Base-by-base conservation (phyloP, 352 stramenopile species). In the Peronosclerospora sorghi region DNA sequence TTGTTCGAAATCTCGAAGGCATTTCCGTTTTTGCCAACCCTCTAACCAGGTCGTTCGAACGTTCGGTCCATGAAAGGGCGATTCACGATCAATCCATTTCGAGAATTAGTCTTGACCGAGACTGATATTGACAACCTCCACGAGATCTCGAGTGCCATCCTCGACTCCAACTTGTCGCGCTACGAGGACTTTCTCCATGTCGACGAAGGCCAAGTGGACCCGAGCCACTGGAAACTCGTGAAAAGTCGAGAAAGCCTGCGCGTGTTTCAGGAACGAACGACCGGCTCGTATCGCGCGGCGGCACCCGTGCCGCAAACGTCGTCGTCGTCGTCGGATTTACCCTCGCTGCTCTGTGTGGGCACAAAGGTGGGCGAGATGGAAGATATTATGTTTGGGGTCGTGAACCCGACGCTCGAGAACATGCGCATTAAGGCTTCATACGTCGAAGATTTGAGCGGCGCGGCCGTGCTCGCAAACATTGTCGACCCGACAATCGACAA, bases 371-470 rank as follows among this genome's bases (percentile, higher is more conserved):
- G 68, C 4, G 52, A 55, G 10, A 32, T 84, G 27, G 65, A 84
- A 18, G 72, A 82, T 41, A 40, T 78, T 15, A 66, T 84, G 57
- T 71, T 65, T 18, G 69, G 62, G 5, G 32, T 73, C 68, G 48
- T 28, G 42, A 62, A 20, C 19, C 35, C 35, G 35, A 57, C 59
- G 5, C 46, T 70, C 4, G 60, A 68, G 5, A 56, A 50, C 14
- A 73, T 74, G 50, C 58, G 68, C 24, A 36, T 81, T 27, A 71
- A 73, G 30, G 61, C 63, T 6, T 67, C 62, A 5, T 69, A 73
- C 45, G 59, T 69, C 0, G 45, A 68, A 0, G 53, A 65, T 3
- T 41, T 76, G 7, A 54, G 68, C 12, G 63, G 72, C 24, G 56
- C 54, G 24, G 56, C 53, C 8, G 38, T 78, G 4, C 60, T 78